Evolutionary conservation across 129 eudicot species (phyloP).

Genomic region (Flaveria linearis): DNA sequence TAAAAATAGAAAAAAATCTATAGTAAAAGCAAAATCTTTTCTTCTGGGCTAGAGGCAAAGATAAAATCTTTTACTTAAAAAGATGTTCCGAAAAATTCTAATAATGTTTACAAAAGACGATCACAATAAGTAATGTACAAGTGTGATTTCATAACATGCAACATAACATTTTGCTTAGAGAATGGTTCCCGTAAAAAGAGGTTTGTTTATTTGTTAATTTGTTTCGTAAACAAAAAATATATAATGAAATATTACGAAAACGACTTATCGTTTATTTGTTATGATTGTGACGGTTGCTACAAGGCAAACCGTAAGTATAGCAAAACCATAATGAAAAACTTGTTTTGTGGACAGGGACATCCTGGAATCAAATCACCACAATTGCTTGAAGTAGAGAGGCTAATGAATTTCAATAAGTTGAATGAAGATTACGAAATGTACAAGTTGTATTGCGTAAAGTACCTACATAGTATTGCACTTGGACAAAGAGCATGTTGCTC

Average conservation of each 20-base stretch:
- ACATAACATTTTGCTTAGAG: not conserved
- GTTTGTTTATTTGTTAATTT: too few relatives aligned
- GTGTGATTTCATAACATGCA: not conserved
- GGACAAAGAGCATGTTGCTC: conserved; percentile 33
- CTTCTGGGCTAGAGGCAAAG: too few relatives aligned
- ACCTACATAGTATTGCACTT: conserved; percentile 15
- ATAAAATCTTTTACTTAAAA: too few relatives aligned
- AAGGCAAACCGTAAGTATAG: not conserved
- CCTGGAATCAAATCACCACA: not conserved
- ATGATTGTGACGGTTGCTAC: not conserved
- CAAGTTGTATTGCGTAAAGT: not conserved
- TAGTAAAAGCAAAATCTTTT: too few relatives aligned
- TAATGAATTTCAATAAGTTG: conserved; percentile 5
- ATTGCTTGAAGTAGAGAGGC: conserved; percentile 14
- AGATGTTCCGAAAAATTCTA: too few relatives aligned
- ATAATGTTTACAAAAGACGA: too few relatives aligned
- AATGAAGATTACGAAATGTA: not conserved
- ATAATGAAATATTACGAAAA: not conserved
- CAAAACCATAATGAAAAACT: not conserved
- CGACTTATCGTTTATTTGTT: conserved; percentile 9
- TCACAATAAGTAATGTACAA: not conserved
- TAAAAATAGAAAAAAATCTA: too few relatives aligned
- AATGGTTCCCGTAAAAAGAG: too few relatives aligned
- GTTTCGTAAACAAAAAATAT: too few relatives aligned
- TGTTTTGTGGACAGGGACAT: conserved; percentile 16